Evolutionary conservation across 441 rosid species (phyloP).

Genomic region (Macaranga tanarius): DNA sequence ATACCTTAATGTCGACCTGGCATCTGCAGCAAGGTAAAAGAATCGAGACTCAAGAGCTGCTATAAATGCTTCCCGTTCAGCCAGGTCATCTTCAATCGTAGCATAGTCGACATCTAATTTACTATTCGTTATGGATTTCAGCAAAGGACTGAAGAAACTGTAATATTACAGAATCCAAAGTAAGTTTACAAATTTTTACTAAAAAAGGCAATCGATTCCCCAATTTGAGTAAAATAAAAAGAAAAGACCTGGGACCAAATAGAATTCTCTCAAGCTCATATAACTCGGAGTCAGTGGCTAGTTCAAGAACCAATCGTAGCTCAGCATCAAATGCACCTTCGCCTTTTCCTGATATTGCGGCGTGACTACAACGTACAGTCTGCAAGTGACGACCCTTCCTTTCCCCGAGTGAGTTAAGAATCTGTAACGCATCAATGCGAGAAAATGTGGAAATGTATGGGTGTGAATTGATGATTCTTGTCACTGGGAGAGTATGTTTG

Average conservation of each 20-base stretch:
- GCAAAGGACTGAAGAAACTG: slow-evolving; percentile 88
- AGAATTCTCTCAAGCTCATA: slow-evolving; percentile 77
- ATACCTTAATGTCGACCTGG: slow-evolving; percentile 78
- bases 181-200: too few relatives aligned
- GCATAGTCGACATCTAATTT: slow-evolving; percentile 51
- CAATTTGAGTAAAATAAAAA: neutral
- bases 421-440: slow-evolving; percentile 27
- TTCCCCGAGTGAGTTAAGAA: slow-evolving; percentile 26
- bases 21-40: slow-evolving; percentile 92
- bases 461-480: neutral
- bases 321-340: slow-evolving; percentile 58
- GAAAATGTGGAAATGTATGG: neutral
- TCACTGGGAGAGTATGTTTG: neutral
- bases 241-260: slow-evolving; percentile 76
- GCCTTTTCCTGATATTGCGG: slow-evolving; percentile 31
- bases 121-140: slow-evolving; percentile 62
- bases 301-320: slow-evolving; percentile 79
- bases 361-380: slow-evolving; percentile 26
- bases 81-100: slow-evolving; percentile 65
- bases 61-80: slow-evolving; percentile 62
- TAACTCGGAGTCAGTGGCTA: slow-evolving; percentile 78
- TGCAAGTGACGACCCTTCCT: slow-evolving; percentile 25
- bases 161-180: slow-evolving; percentile 19
- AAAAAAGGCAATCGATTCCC: too few relatives aligned
- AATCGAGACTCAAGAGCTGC: slow-evolving; percentile 77